Evolutionary conservation across 1,139 yeast species (phyloP), one percentile per base, ranked within the genome.

Genomic region (Candida freyschussii): DNA sequence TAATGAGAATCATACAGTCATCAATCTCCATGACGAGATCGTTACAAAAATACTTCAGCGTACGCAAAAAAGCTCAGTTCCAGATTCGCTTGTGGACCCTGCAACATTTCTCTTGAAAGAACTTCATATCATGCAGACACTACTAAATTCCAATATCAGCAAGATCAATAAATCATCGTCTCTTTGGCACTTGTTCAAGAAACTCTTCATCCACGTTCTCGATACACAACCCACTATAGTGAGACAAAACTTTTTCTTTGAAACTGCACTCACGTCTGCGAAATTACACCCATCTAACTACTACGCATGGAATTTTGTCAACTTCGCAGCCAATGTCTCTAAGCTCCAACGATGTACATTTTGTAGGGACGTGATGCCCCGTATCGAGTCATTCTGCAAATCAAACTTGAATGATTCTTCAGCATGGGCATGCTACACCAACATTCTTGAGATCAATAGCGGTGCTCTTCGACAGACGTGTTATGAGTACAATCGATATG

Each of bases 161-260:
- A 56, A 56, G 29, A 44, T 67, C 4, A 69, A 69, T 45, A 69
- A 68, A 45, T 67, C 73, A 0, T 60, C 66, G 5, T 56, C 63
- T 4, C 35, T 67, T 22, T 69, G 73, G 73, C 40, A 49, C 6
- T 48, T 56, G 13, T 59, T 60, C 41, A 57, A 56, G 24, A 61
- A 57, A 38, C 29, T 60, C 7, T 45, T 50, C 27, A 36, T 53
- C 7, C 25, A 24, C 16, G 29, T 26, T 5, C 10, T 18, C n/a
- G 44, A 36, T n/a, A 21, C 23, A 1, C 6, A 20, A 8, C 10
- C 15, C 15, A 15, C 25, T 13, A 5, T 40, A 0, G 34, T 44
- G 0, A 7, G 15, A 0, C 6, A 9, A 1, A 6, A 16, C n/a
- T 41, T 44, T 31, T 48, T 45, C 27, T 15, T 45, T 7, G 16